These are phyloP conservation scores for Talaromyces sp. DNA, from an alignment of 2,329 filamentous ascomycete species.

Conservation along the genomic window DNA sequence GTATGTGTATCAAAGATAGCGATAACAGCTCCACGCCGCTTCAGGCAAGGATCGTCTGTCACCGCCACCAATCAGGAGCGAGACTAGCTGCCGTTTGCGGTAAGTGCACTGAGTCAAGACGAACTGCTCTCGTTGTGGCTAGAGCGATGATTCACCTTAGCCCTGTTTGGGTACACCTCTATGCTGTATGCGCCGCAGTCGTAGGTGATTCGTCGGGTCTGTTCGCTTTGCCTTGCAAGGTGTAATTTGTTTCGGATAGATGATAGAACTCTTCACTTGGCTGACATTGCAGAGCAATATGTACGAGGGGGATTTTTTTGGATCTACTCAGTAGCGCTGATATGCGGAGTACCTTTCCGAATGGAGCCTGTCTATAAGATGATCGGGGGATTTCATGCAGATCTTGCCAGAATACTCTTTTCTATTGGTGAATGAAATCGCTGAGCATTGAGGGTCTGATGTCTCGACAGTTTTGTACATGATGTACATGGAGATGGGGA, in stretches of 20 bases:
- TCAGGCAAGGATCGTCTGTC: background rate
- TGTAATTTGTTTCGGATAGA: background rate
- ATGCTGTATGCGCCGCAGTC: background rate
- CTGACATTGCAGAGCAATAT: no score
- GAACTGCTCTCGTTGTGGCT: conserved; percentile 8
- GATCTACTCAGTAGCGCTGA: background rate
- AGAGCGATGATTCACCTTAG: background rate
- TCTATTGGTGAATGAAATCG: background rate
- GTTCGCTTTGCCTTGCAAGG: background rate
- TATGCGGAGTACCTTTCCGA: background rate
- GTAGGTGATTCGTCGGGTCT: conserved; percentile 10
- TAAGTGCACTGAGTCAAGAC: background rate
- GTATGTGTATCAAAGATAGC: background rate
- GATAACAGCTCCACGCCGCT: background rate
- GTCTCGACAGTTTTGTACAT: background rate
- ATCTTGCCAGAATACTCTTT: background rate
- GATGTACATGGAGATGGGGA: background rate
- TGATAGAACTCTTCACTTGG: background rate
- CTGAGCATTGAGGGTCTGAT: background rate
- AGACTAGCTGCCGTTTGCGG: background rate
- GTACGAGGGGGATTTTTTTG: background rate
- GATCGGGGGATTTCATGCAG: background rate
- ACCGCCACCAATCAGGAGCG: background rate
- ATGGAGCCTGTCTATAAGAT: background rate
- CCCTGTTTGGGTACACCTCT: background rate